Evolutionary conservation across 371 early-diverging fungal genomes (phyloP).

Genomic region (Gilbertella persicaria): DNA sequence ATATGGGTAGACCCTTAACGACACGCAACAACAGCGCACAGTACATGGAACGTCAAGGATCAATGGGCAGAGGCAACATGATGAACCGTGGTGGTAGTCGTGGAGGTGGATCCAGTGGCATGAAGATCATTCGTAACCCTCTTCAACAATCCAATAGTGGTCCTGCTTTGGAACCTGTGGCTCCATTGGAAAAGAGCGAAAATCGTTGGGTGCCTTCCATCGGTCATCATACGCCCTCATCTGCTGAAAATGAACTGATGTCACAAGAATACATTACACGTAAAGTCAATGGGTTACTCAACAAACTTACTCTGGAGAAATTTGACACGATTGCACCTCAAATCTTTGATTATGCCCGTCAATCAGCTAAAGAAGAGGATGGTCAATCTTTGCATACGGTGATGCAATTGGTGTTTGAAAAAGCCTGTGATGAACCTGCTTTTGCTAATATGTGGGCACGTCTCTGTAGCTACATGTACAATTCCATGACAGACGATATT

Average conservation of each 20-base stretch:
- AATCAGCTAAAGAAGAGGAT: conserved; percentile 68
- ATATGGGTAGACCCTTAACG: conserved; percentile 47
- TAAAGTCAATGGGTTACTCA: conserved; percentile 85
- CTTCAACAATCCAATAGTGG: conserved; percentile 44
- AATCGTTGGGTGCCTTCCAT: conserved; percentile 81
- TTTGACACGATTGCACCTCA: conserved; percentile 84
- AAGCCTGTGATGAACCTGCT: conserved; percentile 92
- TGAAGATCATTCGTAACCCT: conserved; percentile 40
- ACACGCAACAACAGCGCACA: conserved; percentile 52
- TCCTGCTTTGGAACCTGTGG: conserved; percentile 60
- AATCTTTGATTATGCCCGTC: conserved; percentile 74
- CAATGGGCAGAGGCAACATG: conserved; percentile 44
- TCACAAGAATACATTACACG: conserved; percentile 67
- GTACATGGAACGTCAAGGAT: conserved; percentile 35
- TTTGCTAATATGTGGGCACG: conserved; percentile 90
- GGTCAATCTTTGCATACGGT: conserved; percentile 76
- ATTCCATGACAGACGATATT: conserved; percentile 58
- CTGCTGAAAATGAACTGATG: conserved; percentile 44
- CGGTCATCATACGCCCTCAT: conserved; percentile 26
- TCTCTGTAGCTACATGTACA: conserved; percentile 75
- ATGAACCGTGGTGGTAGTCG: conserved; percentile 29
- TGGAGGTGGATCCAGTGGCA: conserved; percentile 45
- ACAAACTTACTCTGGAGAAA: conserved; percentile 94
- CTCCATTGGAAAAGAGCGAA: conserved; percentile 77
- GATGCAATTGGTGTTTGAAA: conserved; percentile 87